phyloP scores from a whole-genome alignment of 768 basidiomycete genomes.

The Rhizopogon vesiculosus region DNA sequence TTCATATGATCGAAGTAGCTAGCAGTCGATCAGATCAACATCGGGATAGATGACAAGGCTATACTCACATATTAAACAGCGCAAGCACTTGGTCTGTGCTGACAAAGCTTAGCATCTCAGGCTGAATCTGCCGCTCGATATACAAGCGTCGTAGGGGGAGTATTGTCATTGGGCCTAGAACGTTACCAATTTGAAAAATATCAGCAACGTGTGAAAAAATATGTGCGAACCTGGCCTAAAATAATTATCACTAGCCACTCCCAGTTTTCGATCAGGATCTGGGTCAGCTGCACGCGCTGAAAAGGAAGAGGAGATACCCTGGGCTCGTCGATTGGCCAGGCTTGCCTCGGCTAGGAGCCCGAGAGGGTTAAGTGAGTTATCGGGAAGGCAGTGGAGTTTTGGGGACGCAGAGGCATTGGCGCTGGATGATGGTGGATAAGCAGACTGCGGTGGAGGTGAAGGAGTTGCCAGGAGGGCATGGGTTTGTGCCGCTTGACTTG shows the following conservation, averaged over 20 bases:
- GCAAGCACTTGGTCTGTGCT: constrained; percentile 86
- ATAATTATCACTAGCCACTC: constrained; percentile 83
- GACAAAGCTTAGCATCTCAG: constrained; percentile 90
- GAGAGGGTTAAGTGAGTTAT: constrained; percentile 88
- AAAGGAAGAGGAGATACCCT: constrained; percentile 39
- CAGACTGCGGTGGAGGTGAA: constrained; percentile 43
- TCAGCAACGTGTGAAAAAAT: background rate
- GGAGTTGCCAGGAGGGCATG: constrained; percentile 54
- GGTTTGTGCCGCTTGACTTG: constrained; percentile 40
- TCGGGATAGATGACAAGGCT: background rate
- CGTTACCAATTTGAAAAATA: constrained; percentile 5
- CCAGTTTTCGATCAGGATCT: constrained; percentile 48
- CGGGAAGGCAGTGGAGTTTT: constrained; percentile 85
- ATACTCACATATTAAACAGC: constrained; percentile 81
- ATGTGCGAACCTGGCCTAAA: constrained; percentile 77
- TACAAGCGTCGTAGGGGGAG: constrained; percentile 76
- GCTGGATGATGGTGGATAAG: constrained; percentile 17
- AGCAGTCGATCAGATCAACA: constrained; percentile 7
- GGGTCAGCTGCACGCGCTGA: constrained; percentile 32
- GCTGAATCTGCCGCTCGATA: constrained; percentile 87
- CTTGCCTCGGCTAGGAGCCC: constrained; percentile 91
- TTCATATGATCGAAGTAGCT: constrained; percentile 78
- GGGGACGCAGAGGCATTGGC: constrained; percentile 53
- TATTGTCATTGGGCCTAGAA: constrained; percentile 80
- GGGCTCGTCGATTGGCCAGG: constrained; percentile 65